These are phyloP conservation scores for Sugiyamaella chiloensis DNA, from an alignment of 805 yeast genomes.

Conservation along the genomic window DNA sequence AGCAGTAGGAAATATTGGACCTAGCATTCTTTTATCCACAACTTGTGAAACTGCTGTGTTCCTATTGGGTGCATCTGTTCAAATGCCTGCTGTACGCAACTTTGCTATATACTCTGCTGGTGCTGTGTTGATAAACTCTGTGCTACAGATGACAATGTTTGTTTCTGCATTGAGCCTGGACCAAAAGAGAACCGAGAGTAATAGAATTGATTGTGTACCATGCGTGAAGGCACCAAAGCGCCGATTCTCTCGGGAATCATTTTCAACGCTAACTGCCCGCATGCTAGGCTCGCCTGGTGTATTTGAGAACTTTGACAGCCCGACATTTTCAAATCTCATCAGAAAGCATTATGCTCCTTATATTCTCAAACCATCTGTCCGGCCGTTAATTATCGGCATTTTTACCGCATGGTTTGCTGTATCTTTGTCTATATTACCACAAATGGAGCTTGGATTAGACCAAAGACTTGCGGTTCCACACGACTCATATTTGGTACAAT, in stretches of 20 bases:
- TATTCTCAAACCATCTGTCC: slow-evolving; percentile 47
- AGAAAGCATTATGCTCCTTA: slow-evolving; percentile 51
- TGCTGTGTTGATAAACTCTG: slow-evolving; percentile 72
- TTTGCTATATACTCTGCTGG: slow-evolving; percentile 90
- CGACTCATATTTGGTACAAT: slow-evolving; percentile 75
- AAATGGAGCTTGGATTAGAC: slow-evolving; percentile 74
- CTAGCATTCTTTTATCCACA: slow-evolving; percentile 78
- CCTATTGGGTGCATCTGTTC: slow-evolving; percentile 69
- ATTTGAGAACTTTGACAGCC: slow-evolving; percentile 27
- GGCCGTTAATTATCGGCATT: slow-evolving; percentile 47
- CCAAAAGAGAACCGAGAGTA: slow-evolving; percentile 55
- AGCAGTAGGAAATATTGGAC: slow-evolving; percentile 75
- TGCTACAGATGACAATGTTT: slow-evolving; percentile 78
- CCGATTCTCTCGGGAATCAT: slow-evolving; percentile 13
- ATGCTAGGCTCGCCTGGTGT: slow-evolving; percentile 20
- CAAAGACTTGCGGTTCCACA: slow-evolving; percentile 85
- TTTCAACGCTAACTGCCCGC: slow-evolving; percentile 20
- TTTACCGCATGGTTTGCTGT: slow-evolving; percentile 65
- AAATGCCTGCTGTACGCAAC: slow-evolving; percentile 95
- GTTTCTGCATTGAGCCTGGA: slow-evolving; percentile 68
- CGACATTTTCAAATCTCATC: slow-evolving; percentile 35
- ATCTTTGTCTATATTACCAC: slow-evolving; percentile 67
- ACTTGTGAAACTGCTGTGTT: slow-evolving; percentile 78
- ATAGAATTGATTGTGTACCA: slow-evolving; percentile 60
- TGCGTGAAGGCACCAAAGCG: slow-evolving; percentile 39